phyloP scores from a whole-genome alignment of 225 moss, liverwort and hornwort species.

The Pleurozium schreberi region DNA sequence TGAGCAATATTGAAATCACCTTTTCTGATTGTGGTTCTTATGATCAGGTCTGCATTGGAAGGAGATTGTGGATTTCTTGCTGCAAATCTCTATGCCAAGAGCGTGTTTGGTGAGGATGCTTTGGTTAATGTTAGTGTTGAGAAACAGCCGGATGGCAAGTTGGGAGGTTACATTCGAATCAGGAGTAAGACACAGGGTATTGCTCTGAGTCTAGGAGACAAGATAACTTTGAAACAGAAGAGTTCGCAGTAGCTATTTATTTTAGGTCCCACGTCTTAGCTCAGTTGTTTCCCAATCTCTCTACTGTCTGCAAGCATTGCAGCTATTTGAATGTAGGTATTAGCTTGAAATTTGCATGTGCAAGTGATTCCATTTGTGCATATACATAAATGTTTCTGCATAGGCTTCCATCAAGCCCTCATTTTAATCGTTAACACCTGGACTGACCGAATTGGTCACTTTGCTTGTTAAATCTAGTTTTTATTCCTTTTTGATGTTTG shows the following conservation, averaged over 20 bases:
- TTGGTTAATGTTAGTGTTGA: constrained; percentile 94
- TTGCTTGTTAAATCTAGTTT: background rate
- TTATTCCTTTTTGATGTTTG: background rate
- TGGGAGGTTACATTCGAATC: constrained; percentile 91
- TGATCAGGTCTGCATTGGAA: constrained; percentile 78
- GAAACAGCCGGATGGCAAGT: constrained; percentile 90
- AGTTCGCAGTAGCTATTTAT: constrained; percentile 28
- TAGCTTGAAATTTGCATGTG: constrained; percentile 5
- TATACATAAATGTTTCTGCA: constrained; percentile 10
- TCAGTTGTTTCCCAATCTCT: constrained; percentile 1
- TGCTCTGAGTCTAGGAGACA: constrained; percentile 94
- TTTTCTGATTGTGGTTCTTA: background rate
- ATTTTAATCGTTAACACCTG: background rate
- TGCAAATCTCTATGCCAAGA: constrained; percentile 95
- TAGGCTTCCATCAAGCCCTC: constrained; percentile 11
- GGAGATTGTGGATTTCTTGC: constrained; percentile 94
- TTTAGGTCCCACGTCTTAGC: background rate
- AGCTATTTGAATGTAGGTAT: constrained; percentile 14
- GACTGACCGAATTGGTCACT: background rate
- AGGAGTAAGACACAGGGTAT: constrained; percentile 98
- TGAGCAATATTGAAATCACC: background rate
- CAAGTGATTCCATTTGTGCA: constrained; percentile 22
- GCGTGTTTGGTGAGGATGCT: constrained; percentile 96
- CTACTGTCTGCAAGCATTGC: background rate
- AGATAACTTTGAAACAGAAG: constrained; percentile 96